Percentiles rank a stretch among this genome's conserved stretches.
phyloP scores from a whole-genome alignment of 352 stramenopile species.

The Phytopythium cucurbitacearum region DNA sequence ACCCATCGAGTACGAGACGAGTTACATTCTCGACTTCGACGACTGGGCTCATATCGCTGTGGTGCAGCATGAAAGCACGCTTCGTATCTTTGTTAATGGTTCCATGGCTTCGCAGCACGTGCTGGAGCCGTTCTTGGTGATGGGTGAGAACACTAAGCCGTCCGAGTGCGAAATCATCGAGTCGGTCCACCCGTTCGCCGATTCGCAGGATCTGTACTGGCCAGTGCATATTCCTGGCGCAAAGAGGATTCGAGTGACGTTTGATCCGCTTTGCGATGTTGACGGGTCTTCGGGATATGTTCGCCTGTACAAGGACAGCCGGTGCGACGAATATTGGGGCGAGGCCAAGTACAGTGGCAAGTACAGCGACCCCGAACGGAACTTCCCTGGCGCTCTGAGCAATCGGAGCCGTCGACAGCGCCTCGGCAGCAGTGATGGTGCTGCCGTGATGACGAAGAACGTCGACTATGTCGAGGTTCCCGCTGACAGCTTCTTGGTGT shows the following conservation, averaged over 20 bases:
- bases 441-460: conserved; percentile 11
- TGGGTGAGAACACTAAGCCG: conserved; percentile 33
- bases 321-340: conserved; percentile 65
- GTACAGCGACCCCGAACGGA: conserved; percentile 66
- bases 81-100: conserved; percentile 71
- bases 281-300: conserved; percentile 58
- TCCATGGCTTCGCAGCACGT: conserved; percentile 55
- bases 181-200: conserved; percentile 47
- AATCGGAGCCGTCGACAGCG: conserved; percentile 32
- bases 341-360: conserved; percentile 69
- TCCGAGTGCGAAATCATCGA: conserved; percentile 56
- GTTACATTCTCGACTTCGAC: conserved; percentile 53
- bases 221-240: conserved; percentile 69
- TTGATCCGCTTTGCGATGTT: conserved; percentile 69
- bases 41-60: conserved; percentile 67
- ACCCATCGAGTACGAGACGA: conserved; percentile 60
- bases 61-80: conserved; percentile 51
- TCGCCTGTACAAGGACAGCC: conserved; percentile 65
- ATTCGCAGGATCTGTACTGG: conserved; percentile 59
- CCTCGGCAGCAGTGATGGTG: conserved; percentile 5
- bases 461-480: conserved; percentile 55
- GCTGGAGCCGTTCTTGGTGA: conserved; percentile 60
- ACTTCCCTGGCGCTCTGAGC: conserved; percentile 69
- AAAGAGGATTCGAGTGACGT: conserved; percentile 64
- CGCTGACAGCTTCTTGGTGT: conserved; percentile 65